These are phyloP conservation scores for Backusella luteola DNA, from an alignment of 192 early-diverging fungal species.

Conservation along the genomic window DNA sequence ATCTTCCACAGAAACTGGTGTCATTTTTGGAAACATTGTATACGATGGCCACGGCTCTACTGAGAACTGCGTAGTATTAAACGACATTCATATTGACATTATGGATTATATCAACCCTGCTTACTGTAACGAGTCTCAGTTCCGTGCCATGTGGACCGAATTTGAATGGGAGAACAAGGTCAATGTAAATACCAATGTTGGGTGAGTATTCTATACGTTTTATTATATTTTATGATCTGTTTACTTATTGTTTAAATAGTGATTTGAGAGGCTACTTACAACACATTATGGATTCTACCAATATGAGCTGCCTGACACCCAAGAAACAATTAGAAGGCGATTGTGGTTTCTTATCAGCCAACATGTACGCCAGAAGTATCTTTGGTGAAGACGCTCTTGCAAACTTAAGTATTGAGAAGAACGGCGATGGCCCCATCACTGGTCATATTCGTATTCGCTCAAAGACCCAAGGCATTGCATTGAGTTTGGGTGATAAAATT, in stretches of 20 bases:
- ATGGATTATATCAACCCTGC: slow-evolving; percentile 99
- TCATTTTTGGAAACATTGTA: slow-evolving; percentile 98
- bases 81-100: slow-evolving; percentile 98
- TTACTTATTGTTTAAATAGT: slow-evolving; percentile 32
- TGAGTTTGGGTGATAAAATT: slow-evolving; percentile 70
- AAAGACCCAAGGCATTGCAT: slow-evolving; percentile 98
- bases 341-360: slow-evolving; percentile 97
- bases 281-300: slow-evolving; percentile 94
- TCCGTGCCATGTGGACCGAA: slow-evolving; percentile 98
- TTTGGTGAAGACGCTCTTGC: slow-evolving; percentile 99
- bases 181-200: slow-evolving; percentile 91
- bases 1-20: slow-evolving; percentile 96
- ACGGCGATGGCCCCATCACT: slow-evolving; percentile 71
- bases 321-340: slow-evolving; percentile 89
- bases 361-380: slow-evolving; percentile 93
- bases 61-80: slow-evolving; percentile 93
- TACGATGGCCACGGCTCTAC: slow-evolving; percentile 94
- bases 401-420: slow-evolving; percentile 92
- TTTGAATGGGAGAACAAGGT: slow-evolving; percentile 99
- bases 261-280: slow-evolving; percentile 86
- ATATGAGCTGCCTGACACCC: slow-evolving; percentile 98
- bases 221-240: neutral
- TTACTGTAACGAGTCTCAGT: slow-evolving; percentile 87
- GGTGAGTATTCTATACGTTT: slow-evolving; percentile 44
- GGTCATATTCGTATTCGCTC: slow-evolving; percentile 97